Evolutionary conservation across 164 flowering plant genomes (phyloP), one percentile per base, ranked within the genome.

Genomic region (Tinospora cordifolia): DNA sequence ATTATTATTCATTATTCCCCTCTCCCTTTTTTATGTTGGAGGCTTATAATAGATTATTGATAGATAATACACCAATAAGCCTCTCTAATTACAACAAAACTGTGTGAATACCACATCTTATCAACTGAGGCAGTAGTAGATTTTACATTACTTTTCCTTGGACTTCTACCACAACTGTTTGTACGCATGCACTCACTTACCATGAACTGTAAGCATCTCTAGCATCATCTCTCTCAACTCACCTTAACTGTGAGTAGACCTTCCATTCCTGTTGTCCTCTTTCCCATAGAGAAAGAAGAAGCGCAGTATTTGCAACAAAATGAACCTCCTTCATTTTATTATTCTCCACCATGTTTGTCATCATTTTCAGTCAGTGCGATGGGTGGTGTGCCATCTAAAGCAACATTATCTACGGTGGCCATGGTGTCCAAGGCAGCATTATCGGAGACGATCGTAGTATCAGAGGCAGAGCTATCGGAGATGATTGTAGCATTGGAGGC

Each of bases 281-380:
- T 60, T 47, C 10, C 0, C 13, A 30, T 41, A 19, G 13, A 70
- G 44, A 38, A 27, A 38, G 30, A n/a, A 27, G n/a, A 51, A 10
- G 25, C 12, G 6, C 41, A 12, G 8, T 26, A 24, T 25, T 12
- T 57, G 17, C 54, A 10, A 12, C 44, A 64, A 62, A 69, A 22
- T 49, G 8, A 24, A n/a, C 49, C 36, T 65, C 49, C 36, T 65
- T 46, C n/a, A 39, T 11, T 51, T 17, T 24, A 3, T 49, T 60
- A 38, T 73, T 68, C 51, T 47, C 58, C 63, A 44, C 39, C 51
- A 15, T 65, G 39, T 24, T 49, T 54, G 21, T 54, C 79, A 19
- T 76, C 84, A 60, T 74, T 81, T 68, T 81, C 85, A 54, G 68
- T 38, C 34, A 67, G 75, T 2, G 83, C 77, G 49, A 88, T 79